Conservation (phyloP, 2,329 filamentous ascomycete species). For the Nemania abortiva region DNA sequence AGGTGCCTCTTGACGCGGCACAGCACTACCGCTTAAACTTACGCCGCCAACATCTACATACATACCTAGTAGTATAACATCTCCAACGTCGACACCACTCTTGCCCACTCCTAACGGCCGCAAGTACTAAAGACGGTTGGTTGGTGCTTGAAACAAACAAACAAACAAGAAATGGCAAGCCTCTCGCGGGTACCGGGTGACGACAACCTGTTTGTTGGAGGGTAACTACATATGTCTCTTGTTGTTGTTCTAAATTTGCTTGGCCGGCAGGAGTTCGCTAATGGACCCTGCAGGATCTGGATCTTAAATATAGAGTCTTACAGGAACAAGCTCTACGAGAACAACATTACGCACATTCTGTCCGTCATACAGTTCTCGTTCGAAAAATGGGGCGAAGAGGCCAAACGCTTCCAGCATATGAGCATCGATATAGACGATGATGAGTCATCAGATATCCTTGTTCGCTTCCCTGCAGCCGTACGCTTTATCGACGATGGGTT, state of each 20-base stretch:
- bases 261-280: slow-evolving; percentile 9
- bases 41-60: too few relatives aligned
- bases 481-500: slow-evolving; percentile 86
- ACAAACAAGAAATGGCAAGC: slow-evolving; percentile 62
- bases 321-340: slow-evolving; percentile 74
- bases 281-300: slow-evolving; percentile 72
- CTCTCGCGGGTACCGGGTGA: slow-evolving; percentile 77
- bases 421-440: slow-evolving; percentile 90
- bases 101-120: background rate
- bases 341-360: slow-evolving; percentile 89
- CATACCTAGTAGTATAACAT: too few relatives aligned
- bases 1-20: too few relatives aligned
- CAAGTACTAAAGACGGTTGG: background rate
- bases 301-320: slow-evolving; percentile 70
- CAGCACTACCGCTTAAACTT: too few relatives aligned
- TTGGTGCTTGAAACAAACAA: background rate
- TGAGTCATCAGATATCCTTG: slow-evolving; percentile 86
- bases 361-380: slow-evolving; percentile 73
- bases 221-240: slow-evolving; percentile 62
- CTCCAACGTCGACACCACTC: background rate
- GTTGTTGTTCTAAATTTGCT: background rate
- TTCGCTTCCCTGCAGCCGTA: slow-evolving; percentile 82
- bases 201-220: slow-evolving; percentile 81
- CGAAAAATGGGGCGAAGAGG: slow-evolving; percentile 58
- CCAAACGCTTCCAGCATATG: slow-evolving; percentile 75